Evolutionary conservation across 768 basidiomycete species (phyloP).

Genomic region (Chalciporus sphaerocephalus): DNA sequence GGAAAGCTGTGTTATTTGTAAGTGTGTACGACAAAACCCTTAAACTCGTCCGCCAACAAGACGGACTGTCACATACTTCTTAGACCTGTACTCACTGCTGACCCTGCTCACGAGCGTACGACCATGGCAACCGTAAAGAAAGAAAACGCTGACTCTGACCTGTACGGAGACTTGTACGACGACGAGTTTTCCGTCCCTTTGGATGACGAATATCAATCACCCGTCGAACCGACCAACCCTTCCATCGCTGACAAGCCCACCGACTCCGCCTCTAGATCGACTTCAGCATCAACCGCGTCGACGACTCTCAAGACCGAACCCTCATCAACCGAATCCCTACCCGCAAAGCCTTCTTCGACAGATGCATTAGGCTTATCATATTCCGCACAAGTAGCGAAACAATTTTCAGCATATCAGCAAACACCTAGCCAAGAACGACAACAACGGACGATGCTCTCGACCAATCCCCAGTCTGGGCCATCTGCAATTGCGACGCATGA

Average conservation of each 20-base stretch:
- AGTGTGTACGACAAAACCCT: conserved; percentile 11
- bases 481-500: conserved; percentile 37
- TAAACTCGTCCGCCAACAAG: too few relatives aligned
- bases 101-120: conserved; percentile 1
- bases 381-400: conserved; percentile 62
- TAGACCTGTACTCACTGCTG: too few relatives aligned
- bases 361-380: conserved; percentile 43
- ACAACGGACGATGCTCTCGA: conserved; percentile 32
- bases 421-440: conserved; percentile 63
- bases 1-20: conserved; percentile 24
- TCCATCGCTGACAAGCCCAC: conserved; percentile 13
- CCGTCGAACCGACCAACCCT: conserved; percentile 24
- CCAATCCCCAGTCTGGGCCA: conserved; percentile 24
- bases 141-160: conserved; percentile 36
- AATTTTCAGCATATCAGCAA: conserved; percentile 61
- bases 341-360: conserved; percentile 24
- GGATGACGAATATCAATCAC: conserved; percentile 30
- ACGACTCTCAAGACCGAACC: conserved; percentile 23
- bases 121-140: conserved; percentile 26
- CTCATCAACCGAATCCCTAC: conserved; percentile 21
- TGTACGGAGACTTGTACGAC: conserved; percentile 55
- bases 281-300: conserved; percentile 16
- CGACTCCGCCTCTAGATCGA: conserved; percentile 15
- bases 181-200: conserved; percentile 36
- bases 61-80: too few relatives aligned